Evolutionary conservation across 169 alveolate species (phyloP).

Genomic region (Amoebophrya sp.): DNA sequence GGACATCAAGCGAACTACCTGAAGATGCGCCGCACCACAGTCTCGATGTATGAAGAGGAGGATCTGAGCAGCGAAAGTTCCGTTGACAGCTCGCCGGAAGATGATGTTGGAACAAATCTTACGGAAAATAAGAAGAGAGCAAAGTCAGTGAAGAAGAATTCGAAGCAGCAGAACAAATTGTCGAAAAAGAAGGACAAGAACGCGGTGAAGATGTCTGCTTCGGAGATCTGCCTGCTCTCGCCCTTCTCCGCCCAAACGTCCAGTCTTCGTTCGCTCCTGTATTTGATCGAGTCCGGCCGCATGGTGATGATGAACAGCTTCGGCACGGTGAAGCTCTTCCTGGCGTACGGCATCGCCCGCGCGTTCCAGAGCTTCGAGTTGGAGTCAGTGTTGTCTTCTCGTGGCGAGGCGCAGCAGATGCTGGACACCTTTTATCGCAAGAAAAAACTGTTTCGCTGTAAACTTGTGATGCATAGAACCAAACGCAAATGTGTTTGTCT

Average conservation of each 20-base stretch:
- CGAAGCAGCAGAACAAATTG: no score
- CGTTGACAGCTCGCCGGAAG: not conserved
- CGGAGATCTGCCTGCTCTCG: not conserved
- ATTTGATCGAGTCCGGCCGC: not conserved
- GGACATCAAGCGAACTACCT: no score
- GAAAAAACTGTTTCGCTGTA: no score
- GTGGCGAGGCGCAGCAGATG: not conserved
- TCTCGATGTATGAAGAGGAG: no score
- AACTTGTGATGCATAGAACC: no score
- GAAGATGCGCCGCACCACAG: no score
- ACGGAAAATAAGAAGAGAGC: not conserved
- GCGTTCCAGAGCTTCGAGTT: not conserved
- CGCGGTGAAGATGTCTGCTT: no score
- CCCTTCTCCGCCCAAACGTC: not conserved
- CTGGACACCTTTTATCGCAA: no score
- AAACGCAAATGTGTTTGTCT: no score
- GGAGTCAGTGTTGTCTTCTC: not conserved
- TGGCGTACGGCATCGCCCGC: not conserved
- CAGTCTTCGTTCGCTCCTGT: not conserved
- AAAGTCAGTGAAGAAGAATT: no score
- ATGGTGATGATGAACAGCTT: not conserved
- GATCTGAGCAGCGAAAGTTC: no score
- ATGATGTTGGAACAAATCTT: not conserved
- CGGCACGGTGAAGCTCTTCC: conserved; percentile 7
- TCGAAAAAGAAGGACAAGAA: no score